These are phyloP conservation scores for Arthroderma sp. DNA, from an alignment of 2,329 filamentous ascomycete species.

Conservation along the genomic window DNA sequence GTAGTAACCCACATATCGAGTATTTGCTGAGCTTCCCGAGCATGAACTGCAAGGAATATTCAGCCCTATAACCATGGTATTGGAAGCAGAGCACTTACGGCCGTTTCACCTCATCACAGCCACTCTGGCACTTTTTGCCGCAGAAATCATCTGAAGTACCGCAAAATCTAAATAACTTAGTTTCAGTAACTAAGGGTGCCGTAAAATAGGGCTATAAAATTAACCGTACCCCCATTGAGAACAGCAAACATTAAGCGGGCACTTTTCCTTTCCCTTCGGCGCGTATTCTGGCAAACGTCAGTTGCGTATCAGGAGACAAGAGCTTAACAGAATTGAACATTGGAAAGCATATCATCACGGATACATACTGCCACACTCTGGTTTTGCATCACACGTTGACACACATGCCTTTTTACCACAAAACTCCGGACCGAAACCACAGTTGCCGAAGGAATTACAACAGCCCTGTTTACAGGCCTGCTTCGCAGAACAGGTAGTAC, in stretches of 20 bases:
- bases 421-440: constrained; percentile 1
- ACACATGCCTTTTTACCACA: constrained; percentile 1
- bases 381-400: constrained; percentile 25
- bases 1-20: constrained; percentile 24
- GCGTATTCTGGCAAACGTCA: constrained; percentile 1
- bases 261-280: constrained; percentile 9
- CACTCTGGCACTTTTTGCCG: constrained; percentile 1
- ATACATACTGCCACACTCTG: constrained; percentile 19
- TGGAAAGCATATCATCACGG: not conserved
- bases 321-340: not conserved
- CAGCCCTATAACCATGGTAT: not conserved
- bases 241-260: constrained; percentile 29
- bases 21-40: constrained; percentile 1
- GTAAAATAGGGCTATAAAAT: not conserved
- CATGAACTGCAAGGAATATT: constrained; percentile 3
- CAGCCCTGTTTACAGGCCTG: constrained; percentile 1
- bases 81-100: not conserved
- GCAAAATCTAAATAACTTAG: constrained; percentile 2
- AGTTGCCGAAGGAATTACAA: constrained; percentile 1
- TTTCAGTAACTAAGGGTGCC: not conserved
- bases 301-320: not conserved
- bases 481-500: not conserved
- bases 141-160: constrained; percentile 1
- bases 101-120: constrained; percentile 2
- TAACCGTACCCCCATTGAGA: constrained; percentile 16